Evolutionary conservation across 2,329 filamentous ascomycete species (phyloP).

Genomic region (Helotiales sp.): DNA sequence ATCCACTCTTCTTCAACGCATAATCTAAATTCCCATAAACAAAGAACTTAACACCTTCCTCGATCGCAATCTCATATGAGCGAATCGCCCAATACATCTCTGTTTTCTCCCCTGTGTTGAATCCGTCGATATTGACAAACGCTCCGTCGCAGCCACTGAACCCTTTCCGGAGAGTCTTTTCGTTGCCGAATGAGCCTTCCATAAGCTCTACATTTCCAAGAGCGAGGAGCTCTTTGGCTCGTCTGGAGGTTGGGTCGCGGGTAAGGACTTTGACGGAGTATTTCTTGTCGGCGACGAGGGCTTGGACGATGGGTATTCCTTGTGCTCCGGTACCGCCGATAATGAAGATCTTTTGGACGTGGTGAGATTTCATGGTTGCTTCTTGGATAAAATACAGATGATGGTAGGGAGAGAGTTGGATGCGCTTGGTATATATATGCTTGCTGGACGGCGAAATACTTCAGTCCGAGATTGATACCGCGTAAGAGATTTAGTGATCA

Average conservation of each 20-base stretch:
- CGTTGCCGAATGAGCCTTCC: slow-evolving; percentile 48
- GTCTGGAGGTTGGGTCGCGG: slow-evolving; percentile 42
- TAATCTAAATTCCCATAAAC: slow-evolving; percentile 52
- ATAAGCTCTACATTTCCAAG: slow-evolving; percentile 48
- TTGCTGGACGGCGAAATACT: background rate
- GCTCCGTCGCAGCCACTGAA: slow-evolving; percentile 48
- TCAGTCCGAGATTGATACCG: background rate
- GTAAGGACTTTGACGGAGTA: slow-evolving; percentile 50
- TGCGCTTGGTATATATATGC: background rate
- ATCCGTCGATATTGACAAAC: slow-evolving; percentile 55
- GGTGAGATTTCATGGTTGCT: slow-evolving; percentile 2
- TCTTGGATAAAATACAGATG: background rate
- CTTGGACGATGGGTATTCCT: slow-evolving; percentile 47
- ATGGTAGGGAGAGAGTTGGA: background rate
- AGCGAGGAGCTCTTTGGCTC: slow-evolving; percentile 43
- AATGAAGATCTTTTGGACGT: slow-evolving; percentile 36
- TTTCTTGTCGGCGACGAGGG: slow-evolving; percentile 41
- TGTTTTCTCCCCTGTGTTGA: slow-evolving; percentile 52
- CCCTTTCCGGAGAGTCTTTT: slow-evolving; percentile 43
- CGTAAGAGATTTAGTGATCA: background rate
- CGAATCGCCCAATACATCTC: slow-evolving; percentile 51
- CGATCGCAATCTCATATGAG: slow-evolving; percentile 43
- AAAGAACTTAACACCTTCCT: slow-evolving; percentile 44
- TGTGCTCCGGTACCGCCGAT: slow-evolving; percentile 54
- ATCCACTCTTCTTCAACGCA: slow-evolving; percentile 47